A percentile compares a stretch with the other conserved stretches of the same genome.
Conservation (phyloP, 2,329 filamentous ascomycete species). For the Teratosphaeria viscida region DNA sequence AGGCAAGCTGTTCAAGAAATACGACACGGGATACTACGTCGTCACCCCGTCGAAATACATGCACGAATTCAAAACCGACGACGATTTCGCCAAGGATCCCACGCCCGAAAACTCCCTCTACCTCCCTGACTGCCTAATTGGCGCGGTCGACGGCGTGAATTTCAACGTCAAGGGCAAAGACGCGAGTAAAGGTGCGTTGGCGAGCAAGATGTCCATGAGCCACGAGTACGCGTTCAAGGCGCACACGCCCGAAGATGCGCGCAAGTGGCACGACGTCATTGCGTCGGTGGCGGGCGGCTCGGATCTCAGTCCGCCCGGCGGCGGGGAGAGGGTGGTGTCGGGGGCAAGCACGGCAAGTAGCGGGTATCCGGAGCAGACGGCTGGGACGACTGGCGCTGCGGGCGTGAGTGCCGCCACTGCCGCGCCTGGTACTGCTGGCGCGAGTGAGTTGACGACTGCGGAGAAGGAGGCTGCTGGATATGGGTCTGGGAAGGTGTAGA, state of each 20-base stretch:
- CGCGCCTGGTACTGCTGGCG: not conserved
- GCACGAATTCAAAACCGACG: conserved; percentile 93
- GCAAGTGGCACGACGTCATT: conserved; percentile 76
- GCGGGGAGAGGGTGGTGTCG: not conserved
- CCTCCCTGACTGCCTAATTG: conserved; percentile 78
- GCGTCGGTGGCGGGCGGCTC: conserved; percentile 45
- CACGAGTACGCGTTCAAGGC: conserved; percentile 84
- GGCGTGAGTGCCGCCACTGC: not conserved
- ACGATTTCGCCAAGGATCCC: conserved; percentile 61
- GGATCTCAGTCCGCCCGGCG: conserved; percentile 29
- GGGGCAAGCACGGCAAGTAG: not conserved
- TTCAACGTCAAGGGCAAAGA: conserved; percentile 97
- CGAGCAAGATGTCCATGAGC: conserved; percentile 67
- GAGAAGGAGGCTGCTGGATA: not conserved
- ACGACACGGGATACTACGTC: conserved; percentile 76
- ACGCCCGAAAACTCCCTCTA: conserved; percentile 81
- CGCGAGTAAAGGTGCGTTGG: conserved; percentile 62
- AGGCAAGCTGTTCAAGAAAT: conserved; percentile 74
- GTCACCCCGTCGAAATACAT: conserved; percentile 79
- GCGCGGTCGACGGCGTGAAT: conserved; percentile 62
- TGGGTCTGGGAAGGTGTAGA: not conserved
- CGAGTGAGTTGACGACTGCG: not conserved
- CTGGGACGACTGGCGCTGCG: not conserved
- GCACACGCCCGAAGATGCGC: conserved; percentile 65
- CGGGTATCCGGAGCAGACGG: not conserved